A percentile compares a stretch with the other conserved stretches of the same genome.
These are phyloP conservation scores for Hemisphaericaspora lyxosophila DNA, from an alignment of 1,139 yeast species.

Conservation along the genomic window DNA sequence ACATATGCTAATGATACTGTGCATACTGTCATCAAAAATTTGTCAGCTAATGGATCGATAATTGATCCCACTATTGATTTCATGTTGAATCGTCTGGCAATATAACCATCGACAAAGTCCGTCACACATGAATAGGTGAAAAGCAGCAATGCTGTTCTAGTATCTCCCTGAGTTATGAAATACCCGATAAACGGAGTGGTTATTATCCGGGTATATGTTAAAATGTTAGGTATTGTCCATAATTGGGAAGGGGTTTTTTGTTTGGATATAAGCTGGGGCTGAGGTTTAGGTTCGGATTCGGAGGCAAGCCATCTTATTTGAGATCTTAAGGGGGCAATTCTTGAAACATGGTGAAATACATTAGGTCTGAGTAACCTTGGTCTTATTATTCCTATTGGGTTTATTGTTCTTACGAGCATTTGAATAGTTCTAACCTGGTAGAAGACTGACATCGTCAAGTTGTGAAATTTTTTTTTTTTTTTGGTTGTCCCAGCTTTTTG, in stretches of 20 bases:
- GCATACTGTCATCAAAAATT: conserved; percentile 81
- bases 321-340: conserved; percentile 1
- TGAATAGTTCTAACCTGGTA: neutral
- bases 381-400: conserved; percentile 3
- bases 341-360: conserved; percentile 2
- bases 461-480: neutral
- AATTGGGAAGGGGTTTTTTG: conserved; percentile 6
- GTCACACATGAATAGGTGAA: conserved; percentile 87
- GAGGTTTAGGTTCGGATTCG: conserved; percentile 1
- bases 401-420: neutral
- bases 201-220: conserved; percentile 75
- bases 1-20: conserved; percentile 74
- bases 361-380: neutral
- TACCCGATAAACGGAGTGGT: conserved; percentile 86
- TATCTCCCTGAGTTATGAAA: conserved; percentile 60
- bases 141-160: conserved; percentile 63
- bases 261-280: too few species aligned
- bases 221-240: conserved; percentile 73
- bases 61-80: conserved; percentile 86
- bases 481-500: too few species aligned
- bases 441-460: too few species aligned
- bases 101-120: conserved; percentile 86
- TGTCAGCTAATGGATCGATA: conserved; percentile 95
- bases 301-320: conserved; percentile 5
- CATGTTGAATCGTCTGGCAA: conserved; percentile 79